Conservation (phyloP, 2,329 filamentous ascomycete species). For the Pyrenophora tritici-repentis region DNA sequence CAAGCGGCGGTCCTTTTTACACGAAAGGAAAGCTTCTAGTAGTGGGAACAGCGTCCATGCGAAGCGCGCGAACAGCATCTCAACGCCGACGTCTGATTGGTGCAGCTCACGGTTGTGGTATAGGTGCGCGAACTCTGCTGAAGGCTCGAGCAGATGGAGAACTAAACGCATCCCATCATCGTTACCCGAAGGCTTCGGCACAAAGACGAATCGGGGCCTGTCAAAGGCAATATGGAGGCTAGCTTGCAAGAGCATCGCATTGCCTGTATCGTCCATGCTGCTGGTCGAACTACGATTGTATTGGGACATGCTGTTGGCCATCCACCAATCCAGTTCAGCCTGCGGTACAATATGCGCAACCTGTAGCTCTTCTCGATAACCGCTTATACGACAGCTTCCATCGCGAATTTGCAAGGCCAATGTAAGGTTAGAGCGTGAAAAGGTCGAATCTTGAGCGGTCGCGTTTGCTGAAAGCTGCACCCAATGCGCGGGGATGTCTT, state of each 20-base stretch:
- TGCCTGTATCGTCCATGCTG: conserved; percentile 18
- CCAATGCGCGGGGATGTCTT: conserved; percentile 5
- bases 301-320: conserved; percentile 11
- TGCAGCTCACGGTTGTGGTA: conserved; percentile 15
- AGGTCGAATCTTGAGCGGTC: too few species aligned
- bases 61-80: conserved; percentile 54
- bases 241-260: conserved; percentile 19
- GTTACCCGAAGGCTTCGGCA: conserved; percentile 15
- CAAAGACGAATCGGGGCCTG: conserved; percentile 21
- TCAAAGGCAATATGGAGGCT: conserved; percentile 27
- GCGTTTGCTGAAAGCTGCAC: neutral
- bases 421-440: conserved; percentile 2
- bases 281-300: conserved; percentile 10
- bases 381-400: conserved; percentile 7
- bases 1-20: conserved; percentile 4
- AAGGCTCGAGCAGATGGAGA: conserved; percentile 16
- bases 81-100: neutral
- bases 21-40: conserved; percentile 8
- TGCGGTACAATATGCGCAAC: conserved; percentile 16
- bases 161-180: conserved; percentile 5
- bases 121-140: conserved; percentile 11
- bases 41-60: conserved; percentile 14
- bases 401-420: conserved; percentile 5
- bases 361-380: conserved; percentile 8
- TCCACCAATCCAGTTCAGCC: conserved; percentile 15